These are phyloP conservation scores for Lichina pygmaea DNA, from an alignment of 495 filamentous ascomycete genomes.

Conservation along the genomic window DNA sequence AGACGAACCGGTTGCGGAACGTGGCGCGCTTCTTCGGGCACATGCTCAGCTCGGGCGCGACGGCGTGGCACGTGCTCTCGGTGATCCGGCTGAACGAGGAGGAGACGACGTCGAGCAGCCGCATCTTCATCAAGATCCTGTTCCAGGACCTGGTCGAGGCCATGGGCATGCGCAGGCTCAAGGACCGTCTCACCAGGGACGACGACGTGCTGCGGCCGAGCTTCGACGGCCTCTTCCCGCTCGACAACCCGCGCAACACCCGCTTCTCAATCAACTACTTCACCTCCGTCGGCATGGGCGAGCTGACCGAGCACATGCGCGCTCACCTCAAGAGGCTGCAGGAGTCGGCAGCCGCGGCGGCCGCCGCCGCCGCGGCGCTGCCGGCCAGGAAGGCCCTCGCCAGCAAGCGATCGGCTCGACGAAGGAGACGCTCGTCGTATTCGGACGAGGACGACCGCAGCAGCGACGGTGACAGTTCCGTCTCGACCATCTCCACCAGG, in stretches of 20 bases:
- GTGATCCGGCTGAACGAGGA: constrained; percentile 80
- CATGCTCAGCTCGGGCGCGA: constrained; percentile 57
- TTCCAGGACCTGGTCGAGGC: constrained; percentile 81
- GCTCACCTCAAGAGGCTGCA: constrained; percentile 67
- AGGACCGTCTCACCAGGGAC: constrained; percentile 48
- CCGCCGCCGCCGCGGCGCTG: constrained; percentile 39
- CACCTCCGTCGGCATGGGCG: constrained; percentile 87
- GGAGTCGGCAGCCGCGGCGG: constrained; percentile 42
- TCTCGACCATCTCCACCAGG: too few relatives aligned
- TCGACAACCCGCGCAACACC: constrained; percentile 63
- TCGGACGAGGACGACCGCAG: too few relatives aligned
- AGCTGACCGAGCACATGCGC: constrained; percentile 83
- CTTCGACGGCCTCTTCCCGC: constrained; percentile 74
- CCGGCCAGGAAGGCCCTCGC: constrained; percentile 7
- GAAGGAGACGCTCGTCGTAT: too few relatives aligned
- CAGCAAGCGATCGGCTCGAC: too few relatives aligned
- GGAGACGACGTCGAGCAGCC: constrained; percentile 78
- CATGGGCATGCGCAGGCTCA: constrained; percentile 55
- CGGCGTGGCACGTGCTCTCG: constrained; percentile 76
- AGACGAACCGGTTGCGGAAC: constrained; percentile 81
- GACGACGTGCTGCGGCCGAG: constrained; percentile 54
- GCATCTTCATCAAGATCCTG: constrained; percentile 95
- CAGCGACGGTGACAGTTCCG: too few relatives aligned
- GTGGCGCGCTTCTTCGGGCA: constrained; percentile 90
- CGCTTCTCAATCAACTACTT: constrained; percentile 99